Base-by-base conservation (phyloP, 768 basidiomycete genomes). In the Cyclocybe cylindracea region DNA sequence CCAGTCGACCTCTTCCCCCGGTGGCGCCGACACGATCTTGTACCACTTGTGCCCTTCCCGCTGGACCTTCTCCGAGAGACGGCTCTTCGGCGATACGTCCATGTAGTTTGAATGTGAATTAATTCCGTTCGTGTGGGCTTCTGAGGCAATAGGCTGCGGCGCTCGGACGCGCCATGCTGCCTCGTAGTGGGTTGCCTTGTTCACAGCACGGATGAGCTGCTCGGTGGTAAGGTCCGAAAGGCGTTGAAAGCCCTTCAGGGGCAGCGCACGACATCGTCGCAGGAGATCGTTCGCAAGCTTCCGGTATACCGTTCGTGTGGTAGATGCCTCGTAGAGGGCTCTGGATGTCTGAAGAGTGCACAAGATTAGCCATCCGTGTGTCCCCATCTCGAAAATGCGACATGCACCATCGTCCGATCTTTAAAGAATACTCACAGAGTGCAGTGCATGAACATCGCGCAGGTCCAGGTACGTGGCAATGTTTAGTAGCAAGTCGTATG, bases 1-100 rank as follows among this genome's bases (percentile, higher is more conserved):
- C 87, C 86, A 89, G 55, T 89, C 87, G 10, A 89, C 82, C 46
- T 86, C 84, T 55, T 88, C 85, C 37, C 62, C 77, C 1, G 85
- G 84, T 0, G 86, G 86, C 2, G 84, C 80, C 32, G 77, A 78
- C 55, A 87, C 83, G 51, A 86, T 74, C 55, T 81, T 87, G 72
- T 85, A 89, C 87, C 87, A 89, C 34, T 63, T 68, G 29, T 67
- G 58, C 14, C 48, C 50, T 32, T 61, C 57, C 34, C 57, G 55
- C 29, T 43, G n/a, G 24, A 57, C 41, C 41, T 47, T 56, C 16
- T 35, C 43, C 2, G 54, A 59, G 4, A 64, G 51, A 5, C 24
- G 36, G 8, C 58, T 39, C 37, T 39, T 45, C 13, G 46, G 45
- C 11, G 51, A 54, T 53, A 64, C 57, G 50, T 75, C 74, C 68